A percentile compares a stretch with the other conserved stretches of the same genome.
Conservation (phyloP, 2,329 filamentous ascomycete species). For the Bipolaris oryzae region DNA sequence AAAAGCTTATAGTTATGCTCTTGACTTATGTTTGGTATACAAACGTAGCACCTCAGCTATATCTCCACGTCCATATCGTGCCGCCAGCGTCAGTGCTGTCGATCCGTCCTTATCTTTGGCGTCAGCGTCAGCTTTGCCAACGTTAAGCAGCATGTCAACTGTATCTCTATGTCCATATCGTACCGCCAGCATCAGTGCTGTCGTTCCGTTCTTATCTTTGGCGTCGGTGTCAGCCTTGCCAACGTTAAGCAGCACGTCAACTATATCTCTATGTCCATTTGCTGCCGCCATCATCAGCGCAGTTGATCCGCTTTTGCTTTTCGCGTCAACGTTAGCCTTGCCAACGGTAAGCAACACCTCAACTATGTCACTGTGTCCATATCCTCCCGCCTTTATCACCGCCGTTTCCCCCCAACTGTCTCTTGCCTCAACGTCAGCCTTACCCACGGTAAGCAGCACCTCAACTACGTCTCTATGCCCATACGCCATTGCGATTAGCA, state of each 20-base stretch:
- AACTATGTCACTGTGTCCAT: background rate
- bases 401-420: background rate
- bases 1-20: background rate
- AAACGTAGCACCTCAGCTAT: constrained; percentile 8
- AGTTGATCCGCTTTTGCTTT: background rate
- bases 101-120: background rate
- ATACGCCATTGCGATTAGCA: background rate
- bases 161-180: background rate
- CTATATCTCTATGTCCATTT: background rate
- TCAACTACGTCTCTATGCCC: background rate
- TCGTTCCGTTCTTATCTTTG: background rate
- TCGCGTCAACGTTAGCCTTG: background rate
- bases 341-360: background rate
- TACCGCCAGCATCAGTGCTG: constrained; percentile 6
- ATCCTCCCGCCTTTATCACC: background rate
- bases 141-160: constrained; percentile 9
- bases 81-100: background rate
- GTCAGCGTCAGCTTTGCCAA: background rate
- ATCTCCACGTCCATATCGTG: background rate
- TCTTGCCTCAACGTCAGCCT: background rate
- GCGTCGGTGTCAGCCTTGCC: too few species aligned
- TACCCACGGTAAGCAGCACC: background rate
- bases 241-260: background rate
- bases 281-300: constrained; percentile 4
- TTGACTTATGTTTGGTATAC: background rate